Evolutionary conservation across 768 basidiomycete species (phyloP).

Genomic region (Termitomyces sp.): DNA sequence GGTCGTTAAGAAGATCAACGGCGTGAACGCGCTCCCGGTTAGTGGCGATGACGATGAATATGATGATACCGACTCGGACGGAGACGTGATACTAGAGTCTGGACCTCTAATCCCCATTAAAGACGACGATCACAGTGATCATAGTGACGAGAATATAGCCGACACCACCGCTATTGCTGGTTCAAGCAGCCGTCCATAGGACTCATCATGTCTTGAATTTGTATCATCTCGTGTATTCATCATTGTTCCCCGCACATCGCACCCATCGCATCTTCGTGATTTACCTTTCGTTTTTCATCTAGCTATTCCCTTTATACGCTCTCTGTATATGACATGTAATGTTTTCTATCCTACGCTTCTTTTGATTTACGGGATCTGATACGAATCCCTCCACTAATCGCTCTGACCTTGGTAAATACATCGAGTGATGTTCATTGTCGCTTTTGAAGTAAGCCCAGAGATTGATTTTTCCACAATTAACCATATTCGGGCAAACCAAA

Average conservation of each 20-base stretch:
- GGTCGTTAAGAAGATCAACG: constrained; percentile 36
- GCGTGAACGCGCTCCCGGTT: constrained; percentile 21
- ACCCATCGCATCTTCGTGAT: not conserved
- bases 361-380: not conserved
- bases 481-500: not conserved
- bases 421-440: not conserved
- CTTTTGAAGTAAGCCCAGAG: not conserved
- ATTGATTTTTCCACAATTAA: not conserved
- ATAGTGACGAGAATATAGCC: constrained; percentile 7
- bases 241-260: not conserved
- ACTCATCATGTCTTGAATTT: not conserved
- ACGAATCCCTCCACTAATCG: not conserved
- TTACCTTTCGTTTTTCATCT: not conserved
- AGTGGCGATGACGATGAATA: constrained; percentile 32
- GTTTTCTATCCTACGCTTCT: not conserved
- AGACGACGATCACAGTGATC: constrained; percentile 10
- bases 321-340: constrained; percentile 3
- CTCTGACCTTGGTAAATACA: no score
- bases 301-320: not conserved
- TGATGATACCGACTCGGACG: constrained; percentile 48
- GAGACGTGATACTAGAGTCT: constrained; percentile 70
- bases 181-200: constrained; percentile 10
- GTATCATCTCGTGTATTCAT: constrained; percentile 2
- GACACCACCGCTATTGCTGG: constrained; percentile 15
- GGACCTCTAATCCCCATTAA: constrained; percentile 47